These are phyloP conservation scores for Venturia nashicola DNA, from an alignment of 2,329 filamentous ascomycete genomes.

Conservation along the genomic window DNA sequence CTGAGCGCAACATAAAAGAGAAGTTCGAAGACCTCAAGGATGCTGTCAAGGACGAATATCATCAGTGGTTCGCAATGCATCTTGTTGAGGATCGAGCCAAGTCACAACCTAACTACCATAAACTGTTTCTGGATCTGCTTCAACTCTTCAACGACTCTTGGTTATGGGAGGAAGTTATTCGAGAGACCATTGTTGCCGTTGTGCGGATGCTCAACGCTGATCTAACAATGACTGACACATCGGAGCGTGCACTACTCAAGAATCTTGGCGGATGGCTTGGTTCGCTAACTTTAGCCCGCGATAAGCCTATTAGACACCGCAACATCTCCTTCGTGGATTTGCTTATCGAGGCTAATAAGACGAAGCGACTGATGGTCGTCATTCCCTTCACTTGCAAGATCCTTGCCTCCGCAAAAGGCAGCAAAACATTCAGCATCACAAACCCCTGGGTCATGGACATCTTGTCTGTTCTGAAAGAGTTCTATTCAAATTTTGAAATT, in stretches of 20 bases:
- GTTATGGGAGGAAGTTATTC: constrained; percentile 78
- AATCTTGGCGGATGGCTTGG: constrained; percentile 92
- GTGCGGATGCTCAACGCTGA: constrained; percentile 84
- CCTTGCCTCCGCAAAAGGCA: constrained; percentile 72
- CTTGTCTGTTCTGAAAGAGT: constrained; percentile 75
- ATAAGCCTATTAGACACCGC: constrained; percentile 90
- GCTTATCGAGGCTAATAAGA: constrained; percentile 85
- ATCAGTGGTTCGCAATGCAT: constrained; percentile 94
- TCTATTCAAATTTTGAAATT: constrained; percentile 85
- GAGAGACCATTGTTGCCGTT: constrained; percentile 83
- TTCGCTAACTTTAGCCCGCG: constrained; percentile 78
- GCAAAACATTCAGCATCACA: constrained; percentile 72
- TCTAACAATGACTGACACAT: constrained; percentile 67
- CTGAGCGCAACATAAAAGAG: constrained; percentile 70
- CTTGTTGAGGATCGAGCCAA: constrained; percentile 93
- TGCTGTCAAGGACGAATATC: constrained; percentile 65
- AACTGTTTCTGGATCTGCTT: constrained; percentile 82
- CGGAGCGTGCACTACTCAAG: constrained; percentile 79
- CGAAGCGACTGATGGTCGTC: constrained; percentile 78
- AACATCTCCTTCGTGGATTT: constrained; percentile 97
- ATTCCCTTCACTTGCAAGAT: constrained; percentile 98
- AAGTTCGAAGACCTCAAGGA: constrained; percentile 76
- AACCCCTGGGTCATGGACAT: constrained; percentile 99
- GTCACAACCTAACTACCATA: constrained; percentile 92
- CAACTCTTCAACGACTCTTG: constrained; percentile 66